Evolutionary conservation across 23 red algal species (phyloP).

Genomic region (Cyanidium caldarium): DNA sequence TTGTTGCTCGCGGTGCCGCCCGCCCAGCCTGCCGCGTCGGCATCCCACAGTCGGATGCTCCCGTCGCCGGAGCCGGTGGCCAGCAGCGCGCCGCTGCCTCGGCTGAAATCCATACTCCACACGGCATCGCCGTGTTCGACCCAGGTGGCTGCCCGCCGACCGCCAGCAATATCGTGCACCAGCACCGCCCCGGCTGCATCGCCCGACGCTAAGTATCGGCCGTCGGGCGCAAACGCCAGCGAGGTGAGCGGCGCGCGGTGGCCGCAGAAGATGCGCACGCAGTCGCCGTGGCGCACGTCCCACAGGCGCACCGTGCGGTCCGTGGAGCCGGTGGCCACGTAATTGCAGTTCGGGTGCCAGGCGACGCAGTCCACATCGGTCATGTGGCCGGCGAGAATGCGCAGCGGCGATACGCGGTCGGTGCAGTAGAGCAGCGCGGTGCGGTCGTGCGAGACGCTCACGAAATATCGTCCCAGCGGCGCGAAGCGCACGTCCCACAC

Average conservation of each 20-base stretch:
- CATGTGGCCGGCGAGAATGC: conserved; percentile 75
- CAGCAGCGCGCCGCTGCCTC: conserved; percentile 19
- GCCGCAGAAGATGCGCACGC: conserved; percentile 55
- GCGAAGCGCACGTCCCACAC: conserved; percentile 62
- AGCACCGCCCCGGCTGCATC: conserved; percentile 35
- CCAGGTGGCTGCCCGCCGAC: conserved; percentile 8
- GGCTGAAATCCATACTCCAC: conserved; percentile 39
- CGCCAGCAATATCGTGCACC: conserved; percentile 60
- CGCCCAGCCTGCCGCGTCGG: conserved; percentile 10
- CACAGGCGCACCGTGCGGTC: conserved; percentile 73
- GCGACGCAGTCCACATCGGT: conserved; percentile 69
- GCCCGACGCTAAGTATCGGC: conserved; percentile 34
- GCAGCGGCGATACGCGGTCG: conserved; percentile 51
- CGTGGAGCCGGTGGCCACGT: conserved; percentile 61
- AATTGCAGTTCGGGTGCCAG: conserved; percentile 96
- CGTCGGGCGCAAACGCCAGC: conserved; percentile 57
- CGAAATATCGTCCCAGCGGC: conserved; percentile 78
- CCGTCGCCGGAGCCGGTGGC: conserved; percentile 34
- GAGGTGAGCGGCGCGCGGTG: conserved; percentile 33
- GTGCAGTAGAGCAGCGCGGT: conserved; percentile 65
- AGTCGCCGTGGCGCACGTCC: conserved; percentile 60
- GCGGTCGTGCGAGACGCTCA: conserved; percentile 49
- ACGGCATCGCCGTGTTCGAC: conserved; percentile 42
- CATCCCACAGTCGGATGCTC: conserved; percentile 32
- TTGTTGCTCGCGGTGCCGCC: not conserved